phyloP scores from a whole-genome alignment of 495 filamentous ascomycete species.

The Stereocaulon alpinum region DNA sequence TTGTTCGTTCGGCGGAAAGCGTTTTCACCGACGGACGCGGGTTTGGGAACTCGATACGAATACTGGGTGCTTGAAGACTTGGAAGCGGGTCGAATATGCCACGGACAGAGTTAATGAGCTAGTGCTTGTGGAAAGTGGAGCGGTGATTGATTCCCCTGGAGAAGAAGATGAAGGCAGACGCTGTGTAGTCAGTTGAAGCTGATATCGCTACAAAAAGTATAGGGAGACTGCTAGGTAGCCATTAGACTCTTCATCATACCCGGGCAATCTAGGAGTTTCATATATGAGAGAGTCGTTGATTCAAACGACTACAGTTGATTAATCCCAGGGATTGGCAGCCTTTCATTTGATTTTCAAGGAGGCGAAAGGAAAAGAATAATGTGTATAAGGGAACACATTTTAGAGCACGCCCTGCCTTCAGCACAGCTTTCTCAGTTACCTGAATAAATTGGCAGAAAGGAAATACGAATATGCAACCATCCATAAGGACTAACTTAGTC shows the following conservation, averaged over 20 bases:
- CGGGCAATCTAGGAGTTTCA: background rate
- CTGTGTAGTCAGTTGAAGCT: slow-evolving; percentile 24
- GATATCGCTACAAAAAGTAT: slow-evolving; percentile 20
- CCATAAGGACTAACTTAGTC: too few relatives aligned
- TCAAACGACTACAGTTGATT: background rate
- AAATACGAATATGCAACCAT: too few relatives aligned
- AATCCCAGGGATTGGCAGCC: slow-evolving; percentile 11
- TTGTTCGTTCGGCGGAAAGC: slow-evolving; percentile 27
- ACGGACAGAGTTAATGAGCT: slow-evolving; percentile 31
- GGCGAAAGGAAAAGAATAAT: slow-evolving; percentile 12
- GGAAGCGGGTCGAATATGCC: slow-evolving; percentile 33
- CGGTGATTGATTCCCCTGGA: slow-evolving; percentile 21
- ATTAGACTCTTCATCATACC: background rate
- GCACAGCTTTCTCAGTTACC: background rate
- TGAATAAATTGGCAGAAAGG: background rate
- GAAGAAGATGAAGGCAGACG: slow-evolving; percentile 23
- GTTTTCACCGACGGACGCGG: slow-evolving; percentile 30
- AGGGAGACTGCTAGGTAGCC: slow-evolving; percentile 14
- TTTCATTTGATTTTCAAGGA: slow-evolving; percentile 1
- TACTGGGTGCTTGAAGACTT: slow-evolving; percentile 28
- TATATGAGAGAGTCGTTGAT: background rate
- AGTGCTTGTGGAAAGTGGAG: slow-evolving; percentile 28
- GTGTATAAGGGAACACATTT: slow-evolving; percentile 12
- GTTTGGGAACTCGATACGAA: slow-evolving; percentile 31
- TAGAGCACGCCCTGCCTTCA: background rate